phyloP scores from a whole-genome alignment of 2,329 filamentous ascomycete genomes.

The Aureobasidium sp. region DNA sequence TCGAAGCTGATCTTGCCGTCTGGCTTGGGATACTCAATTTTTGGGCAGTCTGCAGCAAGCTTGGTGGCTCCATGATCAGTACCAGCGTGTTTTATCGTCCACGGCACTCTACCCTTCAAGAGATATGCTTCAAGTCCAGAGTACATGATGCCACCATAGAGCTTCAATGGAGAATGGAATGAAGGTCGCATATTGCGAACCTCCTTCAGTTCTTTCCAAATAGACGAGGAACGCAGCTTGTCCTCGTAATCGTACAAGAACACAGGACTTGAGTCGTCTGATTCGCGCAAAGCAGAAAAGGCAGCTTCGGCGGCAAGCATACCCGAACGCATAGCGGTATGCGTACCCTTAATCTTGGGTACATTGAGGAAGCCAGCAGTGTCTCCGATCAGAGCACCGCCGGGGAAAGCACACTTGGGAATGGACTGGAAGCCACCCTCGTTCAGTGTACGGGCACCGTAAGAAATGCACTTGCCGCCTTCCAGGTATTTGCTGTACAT shows the following conservation, averaged over 20 bases:
- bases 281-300: slow-evolving; percentile 59
- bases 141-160: slow-evolving; percentile 86
- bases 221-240: slow-evolving; percentile 69
- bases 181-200: slow-evolving; percentile 97
- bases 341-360: slow-evolving; percentile 96
- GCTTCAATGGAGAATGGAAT: slow-evolving; percentile 77
- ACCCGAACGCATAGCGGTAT: slow-evolving; percentile 94
- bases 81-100: slow-evolving; percentile 81
- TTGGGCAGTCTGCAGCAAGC: slow-evolving; percentile 65
- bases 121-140: slow-evolving; percentile 87
- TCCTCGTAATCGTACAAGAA: slow-evolving; percentile 96
- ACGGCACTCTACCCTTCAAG: slow-evolving; percentile 75
- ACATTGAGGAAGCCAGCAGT: slow-evolving; percentile 96
- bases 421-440: slow-evolving; percentile 98
- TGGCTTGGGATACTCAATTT: slow-evolving; percentile 95
- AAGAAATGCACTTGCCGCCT: slow-evolving; percentile 95
- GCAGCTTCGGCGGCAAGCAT: slow-evolving; percentile 93
- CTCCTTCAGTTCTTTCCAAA: slow-evolving; percentile 90
- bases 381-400: slow-evolving; percentile 90
- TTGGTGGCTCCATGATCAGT: slow-evolving; percentile 74
- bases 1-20: slow-evolving; percentile 94
- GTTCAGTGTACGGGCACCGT: slow-evolving; percentile 81
- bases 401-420: slow-evolving; percentile 92
- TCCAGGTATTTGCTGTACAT: slow-evolving; percentile 79
- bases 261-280: slow-evolving; percentile 56